Conservation (phyloP, 2,329 filamentous ascomycete genomes). For the Plectosphaerella cucumerina region DNA sequence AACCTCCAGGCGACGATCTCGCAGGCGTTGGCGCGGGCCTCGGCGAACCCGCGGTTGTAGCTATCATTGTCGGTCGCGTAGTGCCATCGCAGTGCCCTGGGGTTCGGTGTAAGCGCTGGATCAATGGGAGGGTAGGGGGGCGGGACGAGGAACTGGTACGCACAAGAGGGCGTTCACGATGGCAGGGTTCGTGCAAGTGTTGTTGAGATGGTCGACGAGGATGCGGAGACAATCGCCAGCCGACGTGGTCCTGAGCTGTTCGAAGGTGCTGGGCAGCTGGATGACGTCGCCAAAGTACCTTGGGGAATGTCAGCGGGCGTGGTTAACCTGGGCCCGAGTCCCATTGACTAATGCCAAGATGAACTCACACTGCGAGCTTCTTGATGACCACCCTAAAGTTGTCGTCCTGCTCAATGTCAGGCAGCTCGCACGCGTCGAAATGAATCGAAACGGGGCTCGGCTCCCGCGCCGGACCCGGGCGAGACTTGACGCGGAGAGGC, state of each 20-base stretch:
- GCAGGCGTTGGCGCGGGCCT: conserved; percentile 68
- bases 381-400: conserved; percentile 61
- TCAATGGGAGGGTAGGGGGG: conserved; percentile 72
- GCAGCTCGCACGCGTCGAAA: conserved; percentile 36
- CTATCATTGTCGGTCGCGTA: conserved; percentile 61
- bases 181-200: conserved; percentile 61
- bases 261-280: conserved; percentile 64
- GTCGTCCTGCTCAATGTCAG: conserved; percentile 54
- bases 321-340: not conserved
- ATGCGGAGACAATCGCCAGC: conserved; percentile 53
- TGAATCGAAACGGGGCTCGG: conserved; percentile 28
- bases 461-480: conserved; percentile 24
- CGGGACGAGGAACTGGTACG: conserved; percentile 36
- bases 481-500: conserved; percentile 32
- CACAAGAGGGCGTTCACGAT: conserved; percentile 72
- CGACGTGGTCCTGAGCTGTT: conserved; percentile 65
- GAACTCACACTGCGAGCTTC: conserved; percentile 58
- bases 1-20: conserved; percentile 82
- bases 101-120: conserved; percentile 40
- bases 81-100: conserved; percentile 72
- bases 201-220: conserved; percentile 61
- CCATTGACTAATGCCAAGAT: not conserved
- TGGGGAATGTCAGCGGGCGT: too few relatives aligned
- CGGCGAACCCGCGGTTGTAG: conserved; percentile 52
- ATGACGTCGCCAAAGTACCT: conserved; percentile 63